Evolutionary conservation across 164 flowering plant species (phyloP), one percentile per base, ranked within the genome.

Genomic region (Hamamelis virginiana): DNA sequence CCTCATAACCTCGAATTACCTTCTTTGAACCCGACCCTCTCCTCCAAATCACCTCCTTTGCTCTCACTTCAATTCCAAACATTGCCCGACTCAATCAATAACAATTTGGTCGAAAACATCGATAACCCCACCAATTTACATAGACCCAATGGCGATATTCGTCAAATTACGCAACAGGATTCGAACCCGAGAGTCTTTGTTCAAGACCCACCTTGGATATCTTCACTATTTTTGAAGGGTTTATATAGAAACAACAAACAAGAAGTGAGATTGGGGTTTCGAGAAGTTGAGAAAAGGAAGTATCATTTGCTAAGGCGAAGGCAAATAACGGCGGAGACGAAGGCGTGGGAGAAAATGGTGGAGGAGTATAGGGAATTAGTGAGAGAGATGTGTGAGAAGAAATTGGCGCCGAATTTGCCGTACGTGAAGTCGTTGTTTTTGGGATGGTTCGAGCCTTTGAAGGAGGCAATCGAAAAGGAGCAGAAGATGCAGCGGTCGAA

Each of bases 361-460:
- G 82, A 80, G 74, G 97, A 94, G 78, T 94, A 92, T 64, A 83
- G 76, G 69, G 89, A 88, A 33, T 55, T 94, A 73, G 85, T 82
- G 80, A 83, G 78, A 65, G 97, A 87, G 63, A 94, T 94, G 97
- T 76, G 91, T 57, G 88, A 89, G 83, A 86, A 80, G 78, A 80
- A 83, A 27, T 69, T 94, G 75, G 98, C 97, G 0, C 97, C 97
- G 0, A 87, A 87, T 78, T 77, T 95, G 81, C 98, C 97, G 8
- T 78, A 87, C 50, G 87, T 89, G 38, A 91, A 92, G 76, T 69
- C 78, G 0, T 66, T 94, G 75, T 83, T 92, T 53, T 55, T 91
- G 71, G 96, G 94, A 44, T 94, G 98, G 98, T 91, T 94, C 73
- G 90, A 88, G 84, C 97, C 98, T 0, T 67, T 94, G 71, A 84